Evolutionary conservation across 257 asterid species (phyloP), one percentile per base, ranked within the genome.

Genomic region (Eucommia ulmoides): DNA sequence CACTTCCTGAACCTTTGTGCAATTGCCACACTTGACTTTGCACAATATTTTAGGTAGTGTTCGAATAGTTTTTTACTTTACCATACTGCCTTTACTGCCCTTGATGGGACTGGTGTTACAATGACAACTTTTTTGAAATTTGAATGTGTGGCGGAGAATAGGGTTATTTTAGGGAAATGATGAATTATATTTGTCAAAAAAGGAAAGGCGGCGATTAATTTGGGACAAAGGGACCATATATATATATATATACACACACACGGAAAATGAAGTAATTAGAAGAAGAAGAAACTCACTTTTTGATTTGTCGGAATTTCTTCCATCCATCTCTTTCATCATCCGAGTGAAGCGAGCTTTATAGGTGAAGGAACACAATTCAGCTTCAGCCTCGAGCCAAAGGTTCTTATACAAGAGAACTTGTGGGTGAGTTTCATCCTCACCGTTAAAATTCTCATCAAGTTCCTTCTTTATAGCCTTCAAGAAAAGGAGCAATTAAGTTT

Each of bases 381-480:
- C 96, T 70, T 91, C 99, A 0, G 99, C 86, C 56, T 91, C 94
- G 2, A 86, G 94, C 99, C 99, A 91, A 68, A 86, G 59, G 68
- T 50, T 86, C 74, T 83, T 86, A 67, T 76, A 91, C 17, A 86
- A 69, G 52, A 64, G 78, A 58, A 92, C 75, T 55, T 75, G 83
- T 20, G 88, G 55, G 22, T 72, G 75, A 72, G 74, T 72, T 50
- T 69, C 82, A 63, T 77, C 87, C 51, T 71, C 65, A 24, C 41
- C 53, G 38, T 44, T 63, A 53, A 83, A 81, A 68, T 86, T 83
- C 68, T 83, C 87, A 53, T 79, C 77, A 20, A 91, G 96, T 52
- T 83, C 82, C 59, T 65, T 79, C 77, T 68, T 71, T 57, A 86
- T 86, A 56, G 79, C 88, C 99, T 91, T 69, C 62, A 63, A 68